phyloP scores from a whole-genome alignment of 169 alveolate species.

The Besnoitia besnoiti region DNA sequence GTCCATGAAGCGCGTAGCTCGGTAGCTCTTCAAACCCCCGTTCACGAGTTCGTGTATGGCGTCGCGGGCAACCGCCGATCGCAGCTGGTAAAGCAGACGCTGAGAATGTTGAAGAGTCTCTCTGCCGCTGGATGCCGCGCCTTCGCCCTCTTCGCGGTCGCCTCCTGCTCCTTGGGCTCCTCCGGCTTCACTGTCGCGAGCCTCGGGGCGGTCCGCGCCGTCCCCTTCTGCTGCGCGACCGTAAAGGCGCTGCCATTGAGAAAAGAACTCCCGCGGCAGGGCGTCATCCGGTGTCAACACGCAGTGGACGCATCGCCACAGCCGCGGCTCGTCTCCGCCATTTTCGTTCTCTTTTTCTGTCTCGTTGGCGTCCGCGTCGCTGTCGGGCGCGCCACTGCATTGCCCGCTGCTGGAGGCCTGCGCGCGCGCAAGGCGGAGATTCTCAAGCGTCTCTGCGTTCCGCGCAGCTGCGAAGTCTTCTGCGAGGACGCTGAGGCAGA shows the following conservation, averaged over 20 bases:
- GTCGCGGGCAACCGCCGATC: background rate
- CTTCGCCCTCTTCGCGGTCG: background rate
- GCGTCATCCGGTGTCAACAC: background rate
- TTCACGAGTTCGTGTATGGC: background rate
- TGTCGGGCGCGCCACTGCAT: background rate
- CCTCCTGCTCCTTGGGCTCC: background rate
- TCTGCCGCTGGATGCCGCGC: background rate
- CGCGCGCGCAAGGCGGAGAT: background rate
- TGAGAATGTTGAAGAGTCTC: background rate
- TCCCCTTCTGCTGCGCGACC: background rate
- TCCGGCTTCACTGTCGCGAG: background rate
- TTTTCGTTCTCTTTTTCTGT: background rate
- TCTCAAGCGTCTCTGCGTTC: background rate
- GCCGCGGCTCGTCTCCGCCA: background rate
- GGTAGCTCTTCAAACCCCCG: background rate
- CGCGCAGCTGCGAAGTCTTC: background rate
- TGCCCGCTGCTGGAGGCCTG: background rate
- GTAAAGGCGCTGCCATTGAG: background rate
- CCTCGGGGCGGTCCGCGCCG: background rate
- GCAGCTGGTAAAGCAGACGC: background rate
- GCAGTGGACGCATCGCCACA: slow-evolving; percentile 27
- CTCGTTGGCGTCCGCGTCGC: background rate
- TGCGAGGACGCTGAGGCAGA: background rate
- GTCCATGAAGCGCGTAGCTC: slow-evolving; percentile 21
- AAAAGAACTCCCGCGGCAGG: background rate